These are phyloP conservation scores for Candida frijolesensis DNA, from an alignment of 1,139 yeast genomes.

Conservation along the genomic window DNA sequence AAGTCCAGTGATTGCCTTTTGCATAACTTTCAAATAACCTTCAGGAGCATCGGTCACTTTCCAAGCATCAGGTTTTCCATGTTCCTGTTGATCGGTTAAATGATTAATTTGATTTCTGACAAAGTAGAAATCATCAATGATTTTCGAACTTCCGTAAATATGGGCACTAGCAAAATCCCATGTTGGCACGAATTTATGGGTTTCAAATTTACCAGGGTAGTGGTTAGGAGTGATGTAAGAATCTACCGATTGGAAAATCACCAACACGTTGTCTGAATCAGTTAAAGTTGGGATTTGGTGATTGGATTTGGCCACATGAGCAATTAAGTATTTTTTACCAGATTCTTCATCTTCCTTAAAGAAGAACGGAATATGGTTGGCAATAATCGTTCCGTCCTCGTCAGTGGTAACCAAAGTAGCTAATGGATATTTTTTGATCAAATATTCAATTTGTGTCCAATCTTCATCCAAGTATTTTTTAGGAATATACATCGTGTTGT, in stretches of 20 bases:
- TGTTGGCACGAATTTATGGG: constrained; percentile 70
- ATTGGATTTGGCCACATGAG: constrained; percentile 60
- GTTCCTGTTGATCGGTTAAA: constrained; percentile 54
- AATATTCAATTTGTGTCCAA: constrained; percentile 41
- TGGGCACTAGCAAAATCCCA: constrained; percentile 73
- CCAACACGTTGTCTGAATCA: constrained; percentile 44
- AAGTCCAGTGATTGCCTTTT: constrained; percentile 62
- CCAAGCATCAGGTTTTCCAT: constrained; percentile 49
- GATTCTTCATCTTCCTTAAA: constrained; percentile 36
- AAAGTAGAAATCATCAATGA: constrained; percentile 51
- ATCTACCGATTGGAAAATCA: constrained; percentile 57
- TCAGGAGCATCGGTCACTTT: constrained; percentile 62
- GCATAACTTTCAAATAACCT: constrained; percentile 42
- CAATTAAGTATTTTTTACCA: constrained; percentile 48
- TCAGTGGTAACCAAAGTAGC: constrained; percentile 53
- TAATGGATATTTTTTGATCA: constrained; percentile 52
- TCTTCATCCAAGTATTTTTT: constrained; percentile 30
- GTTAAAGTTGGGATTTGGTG: constrained; percentile 53
- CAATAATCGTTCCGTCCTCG: constrained; percentile 41
- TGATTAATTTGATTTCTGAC: constrained; percentile 47
- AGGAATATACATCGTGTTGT: constrained; percentile 32
- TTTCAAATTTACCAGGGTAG: constrained; percentile 58
- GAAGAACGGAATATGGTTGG: constrained; percentile 63
- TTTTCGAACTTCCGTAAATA: constrained; percentile 53
- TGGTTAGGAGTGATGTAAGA: constrained; percentile 64